A percentile compares a stretch with the other conserved stretches of the same genome.
phyloP scores from a whole-genome alignment of 352 stramenopile species.

The Globisporangium camurandrum region DNA sequence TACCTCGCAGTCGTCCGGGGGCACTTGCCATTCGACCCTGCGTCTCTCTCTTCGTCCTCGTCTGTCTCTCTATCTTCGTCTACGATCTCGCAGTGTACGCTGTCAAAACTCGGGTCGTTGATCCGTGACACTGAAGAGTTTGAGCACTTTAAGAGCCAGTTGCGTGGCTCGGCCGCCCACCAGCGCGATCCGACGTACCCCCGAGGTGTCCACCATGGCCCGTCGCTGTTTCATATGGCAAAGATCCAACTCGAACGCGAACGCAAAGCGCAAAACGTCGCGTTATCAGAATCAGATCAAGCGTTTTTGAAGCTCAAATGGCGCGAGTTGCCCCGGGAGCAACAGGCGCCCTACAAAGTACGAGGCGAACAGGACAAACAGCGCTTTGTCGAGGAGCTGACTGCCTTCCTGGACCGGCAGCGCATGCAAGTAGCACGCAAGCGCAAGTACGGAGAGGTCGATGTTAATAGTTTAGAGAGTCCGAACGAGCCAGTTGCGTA shows the following conservation, averaged over 20 bases:
- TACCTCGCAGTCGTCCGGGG: slow-evolving; percentile 81
- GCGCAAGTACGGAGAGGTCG: slow-evolving; percentile 40
- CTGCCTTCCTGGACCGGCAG: slow-evolving; percentile 42
- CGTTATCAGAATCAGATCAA: slow-evolving; percentile 11
- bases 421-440: slow-evolving; percentile 31
- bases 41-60: slow-evolving; percentile 11
- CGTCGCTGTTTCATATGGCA: slow-evolving; percentile 66
- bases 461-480: neutral
- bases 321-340: slow-evolving; percentile 34
- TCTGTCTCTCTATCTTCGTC: neutral
- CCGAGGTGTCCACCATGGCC: slow-evolving; percentile 43
- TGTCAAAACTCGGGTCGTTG: slow-evolving; percentile 57
- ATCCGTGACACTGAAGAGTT: slow-evolving; percentile 71
- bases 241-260: slow-evolving; percentile 25
- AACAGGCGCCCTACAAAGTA: slow-evolving; percentile 39
- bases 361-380: slow-evolving; percentile 36
- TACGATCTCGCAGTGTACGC: slow-evolving; percentile 28
- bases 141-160: slow-evolving; percentile 39
- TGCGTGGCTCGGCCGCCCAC: slow-evolving; percentile 39
- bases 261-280: slow-evolving; percentile 13
- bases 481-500: slow-evolving; percentile 49
- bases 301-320: slow-evolving; percentile 21
- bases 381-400: slow-evolving; percentile 44
- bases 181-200: slow-evolving; percentile 45
- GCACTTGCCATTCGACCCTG: slow-evolving; percentile 52